These are phyloP conservation scores for Lactarius psammicola DNA, from an alignment of 768 basidiomycete species.

Conservation along the genomic window DNA sequence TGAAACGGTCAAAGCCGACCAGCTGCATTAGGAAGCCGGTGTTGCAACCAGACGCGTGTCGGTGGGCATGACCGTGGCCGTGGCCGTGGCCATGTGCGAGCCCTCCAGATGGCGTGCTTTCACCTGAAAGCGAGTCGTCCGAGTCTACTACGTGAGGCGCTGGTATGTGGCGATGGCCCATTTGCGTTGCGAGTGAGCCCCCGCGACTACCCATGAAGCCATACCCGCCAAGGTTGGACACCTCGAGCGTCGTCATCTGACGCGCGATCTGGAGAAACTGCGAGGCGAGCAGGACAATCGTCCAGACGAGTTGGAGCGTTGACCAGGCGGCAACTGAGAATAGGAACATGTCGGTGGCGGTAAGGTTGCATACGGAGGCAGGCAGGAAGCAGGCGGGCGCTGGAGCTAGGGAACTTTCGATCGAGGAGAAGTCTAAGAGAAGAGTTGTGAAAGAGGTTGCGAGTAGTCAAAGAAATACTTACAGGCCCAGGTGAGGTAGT, in stretches of 20 bases:
- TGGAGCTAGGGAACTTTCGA: slow-evolving; percentile 39
- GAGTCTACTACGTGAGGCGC: slow-evolving; percentile 35
- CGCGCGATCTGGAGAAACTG: slow-evolving; percentile 91
- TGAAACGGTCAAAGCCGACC: slow-evolving; percentile 92
- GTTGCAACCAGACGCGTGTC: slow-evolving; percentile 41
- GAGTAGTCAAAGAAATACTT: slow-evolving; percentile 36
- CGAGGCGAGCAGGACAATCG: slow-evolving; percentile 75
- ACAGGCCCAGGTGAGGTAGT: slow-evolving; percentile 84
- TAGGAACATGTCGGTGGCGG: slow-evolving; percentile 78
- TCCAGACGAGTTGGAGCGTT: slow-evolving; percentile 95
- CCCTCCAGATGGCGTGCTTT: slow-evolving; percentile 25
- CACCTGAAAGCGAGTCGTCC: slow-evolving; percentile 50
- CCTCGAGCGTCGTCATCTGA: slow-evolving; percentile 96
- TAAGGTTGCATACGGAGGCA: slow-evolving; percentile 62
- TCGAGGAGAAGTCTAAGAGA: slow-evolving; percentile 53
- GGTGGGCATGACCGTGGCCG: slow-evolving; percentile 47
- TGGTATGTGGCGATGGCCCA: slow-evolving; percentile 69
- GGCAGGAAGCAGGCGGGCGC: slow-evolving; percentile 71
- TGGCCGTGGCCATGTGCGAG: too few relatives aligned
- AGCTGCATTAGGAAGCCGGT: slow-evolving; percentile 82
- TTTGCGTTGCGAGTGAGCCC: slow-evolving; percentile 64
- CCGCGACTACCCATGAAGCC: slow-evolving; percentile 97
- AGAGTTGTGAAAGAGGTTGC: slow-evolving; percentile 11
- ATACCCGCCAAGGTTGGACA: slow-evolving; percentile 90
- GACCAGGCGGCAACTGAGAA: slow-evolving; percentile 81